Evolutionary conservation across 1,284 basidiomycete species (phyloP), one percentile per base, ranked within the genome.

Genomic region (Porogramme epimiltina): DNA sequence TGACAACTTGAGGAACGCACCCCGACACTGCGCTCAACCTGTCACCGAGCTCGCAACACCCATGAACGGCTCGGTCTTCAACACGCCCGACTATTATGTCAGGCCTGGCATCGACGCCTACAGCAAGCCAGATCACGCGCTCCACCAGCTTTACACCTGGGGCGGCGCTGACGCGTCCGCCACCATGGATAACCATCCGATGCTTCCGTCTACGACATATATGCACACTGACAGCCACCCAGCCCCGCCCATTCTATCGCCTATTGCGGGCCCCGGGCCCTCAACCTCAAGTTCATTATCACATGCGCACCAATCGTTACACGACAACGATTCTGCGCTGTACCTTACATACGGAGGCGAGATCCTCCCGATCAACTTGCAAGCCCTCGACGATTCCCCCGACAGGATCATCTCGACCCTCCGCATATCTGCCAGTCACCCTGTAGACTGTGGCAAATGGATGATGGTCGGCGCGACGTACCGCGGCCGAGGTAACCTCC

Each of bases 381-480:
- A 71, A 2, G 52, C 62, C 15, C 68, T 81, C 19, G 71, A 74
- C 51, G 66, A 70, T 9, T 71, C 82, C 55, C 75, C 79, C 2
- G 55, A 62, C 15, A 64, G 69, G 10, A 73, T 81, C 48, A 78
- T 81, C 28, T 63, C 70, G 41, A 62, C 81, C 3, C 66, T 85
- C 9, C 74, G 70, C 51, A 52, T 65, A 3, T 73, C 76, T 0
- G 61, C 61, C 11, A 50, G 55, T 20, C 51, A 62, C 38, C 55
- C 65, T 3, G 72, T 72, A 34, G 78, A 78, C 51, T 70, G 76
- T 40, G 78, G 73, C 24, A 77, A 71, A 52, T 84, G 81, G 80
- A 77, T 84, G 72, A 68, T 77, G 15, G 77, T 80, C 9, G 81
- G 68, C 13, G 79, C 73, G 2, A 72, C 74, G 54, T 84, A 82